Evolutionary conservation across 2,329 filamentous ascomycete species (phyloP), one percentile per base, ranked within the genome.

Genomic region (Cytospora leucostoma): DNA sequence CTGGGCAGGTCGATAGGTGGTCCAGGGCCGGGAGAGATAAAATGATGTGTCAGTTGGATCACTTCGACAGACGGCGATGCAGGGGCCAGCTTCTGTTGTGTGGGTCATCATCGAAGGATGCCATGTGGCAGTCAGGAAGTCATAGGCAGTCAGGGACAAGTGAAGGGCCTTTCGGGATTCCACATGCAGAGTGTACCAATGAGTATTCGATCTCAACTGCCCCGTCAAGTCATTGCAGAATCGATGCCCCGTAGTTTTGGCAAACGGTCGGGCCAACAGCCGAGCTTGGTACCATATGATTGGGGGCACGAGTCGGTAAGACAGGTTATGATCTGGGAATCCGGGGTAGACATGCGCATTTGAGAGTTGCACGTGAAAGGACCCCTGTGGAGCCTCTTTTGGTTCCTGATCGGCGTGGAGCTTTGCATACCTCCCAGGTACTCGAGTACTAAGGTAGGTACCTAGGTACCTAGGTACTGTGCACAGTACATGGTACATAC

Each of bases 261-360:
- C 17, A 54, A 62, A 34, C 12, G 17, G 49, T 33, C 54, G 54
- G 54, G 32, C 59, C 63, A 64, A 62, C 62, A 32, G 52, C 32
- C 27, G 32, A 19, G 17, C 40, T 57, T 52, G 21, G 44, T 47
- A 40, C 40, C 27, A 27, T 27, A 27, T 27, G 27, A 27, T 27
- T 49, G 35, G 52, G 53, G 58, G 53, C 59, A 21, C 49, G 49
- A 50, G 49, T 57, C 52, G 60, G 49, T 19, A 58, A 47, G 37
- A 60, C 60, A 63, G 56, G 63, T 65, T 60, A 63, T 34, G 47
- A 53, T 56, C 54, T 51, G 47, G 12, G 32, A 59, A 63, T 63
- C 63, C 49, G 63, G 63, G 63, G 56, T 58, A 62, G 17, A 35
- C 51, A 44, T 1, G 38, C n/a, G 17, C n/a, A n/a, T 7, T 17